Evolutionary conservation across 345 rosid species (phyloP).

Genomic region (Sonneratia alba): DNA sequence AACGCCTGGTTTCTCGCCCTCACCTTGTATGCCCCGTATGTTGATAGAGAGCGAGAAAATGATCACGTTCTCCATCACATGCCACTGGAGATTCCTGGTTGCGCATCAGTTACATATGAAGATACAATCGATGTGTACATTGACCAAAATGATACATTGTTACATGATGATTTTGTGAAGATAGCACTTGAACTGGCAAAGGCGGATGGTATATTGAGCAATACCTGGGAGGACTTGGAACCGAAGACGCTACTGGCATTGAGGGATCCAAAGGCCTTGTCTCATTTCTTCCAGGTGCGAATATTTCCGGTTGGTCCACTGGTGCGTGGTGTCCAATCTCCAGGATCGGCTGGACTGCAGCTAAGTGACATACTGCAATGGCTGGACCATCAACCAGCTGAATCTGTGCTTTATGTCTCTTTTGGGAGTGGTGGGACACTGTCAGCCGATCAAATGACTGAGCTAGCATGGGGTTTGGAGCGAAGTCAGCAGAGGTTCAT

Average conservation of each 20-base stretch:
- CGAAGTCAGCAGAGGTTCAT: constrained; percentile 26
- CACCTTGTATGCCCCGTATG: constrained; percentile 17
- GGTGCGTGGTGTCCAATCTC: constrained; percentile 2
- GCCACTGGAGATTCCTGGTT: constrained; percentile 42
- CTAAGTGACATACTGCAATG: constrained; percentile 14
- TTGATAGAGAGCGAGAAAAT: constrained; percentile 13
- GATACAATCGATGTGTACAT: constrained; percentile 13
- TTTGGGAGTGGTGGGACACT: constrained; percentile 68
- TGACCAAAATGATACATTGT: constrained; percentile 2
- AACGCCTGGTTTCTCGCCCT: constrained; percentile 42
- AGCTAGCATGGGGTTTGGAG: constrained; percentile 35
- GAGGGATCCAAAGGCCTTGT: constrained; percentile 6
- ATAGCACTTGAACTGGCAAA: constrained; percentile 23
- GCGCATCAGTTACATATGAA: constrained; percentile 23
- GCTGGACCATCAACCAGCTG: constrained; percentile 37
- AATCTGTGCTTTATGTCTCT: constrained; percentile 48
- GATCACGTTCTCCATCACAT: constrained; percentile 18
- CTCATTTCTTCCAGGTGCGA: neutral
- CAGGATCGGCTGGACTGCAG: neutral
- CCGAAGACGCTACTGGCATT: constrained; percentile 21
- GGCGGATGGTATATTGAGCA: constrained; percentile 43
- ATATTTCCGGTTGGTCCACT: constrained; percentile 25
- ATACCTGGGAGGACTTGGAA: constrained; percentile 44
- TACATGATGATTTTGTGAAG: constrained; percentile 5
- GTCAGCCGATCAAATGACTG: constrained; percentile 18